A percentile compares a stretch with the other conserved stretches of the same genome.
phyloP scores from a whole-genome alignment of 2,329 filamentous ascomycete genomes.

The Aureobasidium sp. region DNA sequence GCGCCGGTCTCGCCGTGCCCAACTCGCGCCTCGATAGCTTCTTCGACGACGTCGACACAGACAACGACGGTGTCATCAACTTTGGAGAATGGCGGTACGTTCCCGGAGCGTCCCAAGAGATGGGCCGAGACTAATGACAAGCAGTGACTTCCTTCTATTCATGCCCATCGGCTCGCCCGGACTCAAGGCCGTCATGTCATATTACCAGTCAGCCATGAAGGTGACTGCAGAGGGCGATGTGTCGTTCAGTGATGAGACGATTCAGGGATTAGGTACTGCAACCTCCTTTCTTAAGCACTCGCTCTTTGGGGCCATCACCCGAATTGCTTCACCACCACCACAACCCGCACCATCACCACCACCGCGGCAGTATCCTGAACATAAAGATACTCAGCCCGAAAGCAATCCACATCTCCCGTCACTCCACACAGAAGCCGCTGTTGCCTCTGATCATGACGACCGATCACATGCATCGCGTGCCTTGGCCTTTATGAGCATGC shows the following conservation, averaged over 20 bases:
- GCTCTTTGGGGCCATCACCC: constrained; percentile 69
- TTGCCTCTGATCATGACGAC: constrained; percentile 9
- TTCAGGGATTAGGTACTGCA: constrained; percentile 87
- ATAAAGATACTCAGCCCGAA: constrained; percentile 41
- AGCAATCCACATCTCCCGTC: constrained; percentile 12
- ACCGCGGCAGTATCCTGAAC: constrained; percentile 53
- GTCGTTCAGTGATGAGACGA: constrained; percentile 78
- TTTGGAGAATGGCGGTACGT: constrained; percentile 93
- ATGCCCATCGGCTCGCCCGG: constrained; percentile 64
- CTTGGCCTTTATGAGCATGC: constrained; percentile 23
- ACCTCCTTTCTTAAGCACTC: constrained; percentile 56
- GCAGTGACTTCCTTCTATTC: constrained; percentile 87
- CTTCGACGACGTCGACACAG: constrained; percentile 81
- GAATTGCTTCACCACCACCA: constrained; percentile 50
- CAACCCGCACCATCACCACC: constrained; percentile 54
- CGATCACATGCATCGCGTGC: constrained; percentile 12
- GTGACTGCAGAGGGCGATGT: constrained; percentile 93
- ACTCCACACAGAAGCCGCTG: constrained; percentile 5
- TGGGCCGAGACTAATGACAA: not conserved
- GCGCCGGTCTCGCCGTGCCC: constrained; percentile 71
- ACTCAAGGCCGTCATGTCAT: constrained; percentile 76
- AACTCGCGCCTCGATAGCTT: constrained; percentile 72
- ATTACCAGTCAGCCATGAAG: constrained; percentile 83
- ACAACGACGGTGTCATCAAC: constrained; percentile 77
- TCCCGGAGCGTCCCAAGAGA: not conserved